phyloP scores from a whole-genome alignment of 768 basidiomycete genomes.

The Amanita rimosa region DNA sequence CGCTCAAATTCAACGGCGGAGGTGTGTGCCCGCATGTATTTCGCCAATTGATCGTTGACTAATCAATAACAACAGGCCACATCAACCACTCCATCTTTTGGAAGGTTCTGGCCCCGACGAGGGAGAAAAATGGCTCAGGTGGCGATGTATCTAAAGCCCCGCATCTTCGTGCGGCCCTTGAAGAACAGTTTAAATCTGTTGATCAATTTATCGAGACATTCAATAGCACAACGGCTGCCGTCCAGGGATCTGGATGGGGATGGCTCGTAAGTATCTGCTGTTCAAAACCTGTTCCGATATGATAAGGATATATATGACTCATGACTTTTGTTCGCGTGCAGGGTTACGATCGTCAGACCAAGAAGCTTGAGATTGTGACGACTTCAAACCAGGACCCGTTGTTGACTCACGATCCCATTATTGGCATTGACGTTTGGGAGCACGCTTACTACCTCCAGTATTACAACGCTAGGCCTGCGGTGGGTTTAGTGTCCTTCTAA shows the following conservation, averaged over 20 bases:
- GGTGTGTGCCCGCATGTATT: constrained; percentile 34
- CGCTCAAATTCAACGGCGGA: constrained; percentile 94
- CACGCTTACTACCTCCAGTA: constrained; percentile 97
- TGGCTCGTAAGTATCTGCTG: constrained; percentile 65
- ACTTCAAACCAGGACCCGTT: constrained; percentile 97
- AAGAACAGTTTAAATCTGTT: constrained; percentile 40
- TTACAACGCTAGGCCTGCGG: constrained; percentile 88
- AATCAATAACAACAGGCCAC: constrained; percentile 45
- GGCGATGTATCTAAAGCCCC: constrained; percentile 50
- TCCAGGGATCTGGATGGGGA: constrained; percentile 95
- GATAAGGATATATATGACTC: too few species aligned
- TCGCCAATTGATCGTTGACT: background rate
- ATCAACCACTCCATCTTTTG: constrained; percentile 97
- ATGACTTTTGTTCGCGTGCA: too few species aligned
- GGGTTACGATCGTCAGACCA: constrained; percentile 60
- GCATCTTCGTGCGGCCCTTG: constrained; percentile 51
- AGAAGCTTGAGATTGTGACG: constrained; percentile 76
- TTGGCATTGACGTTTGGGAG: constrained; percentile 94
- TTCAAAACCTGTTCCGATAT: too few species aligned
- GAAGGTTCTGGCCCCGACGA: constrained; percentile 77
- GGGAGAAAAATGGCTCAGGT: constrained; percentile 39
- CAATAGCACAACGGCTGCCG: constrained; percentile 73
- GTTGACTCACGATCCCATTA: constrained; percentile 63
- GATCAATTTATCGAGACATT: constrained; percentile 57
- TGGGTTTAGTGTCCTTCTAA: constrained; percentile 28